Base-by-base conservation (phyloP, 257 asterid genomes). In the Jacaranda mimosifolia region DNA sequence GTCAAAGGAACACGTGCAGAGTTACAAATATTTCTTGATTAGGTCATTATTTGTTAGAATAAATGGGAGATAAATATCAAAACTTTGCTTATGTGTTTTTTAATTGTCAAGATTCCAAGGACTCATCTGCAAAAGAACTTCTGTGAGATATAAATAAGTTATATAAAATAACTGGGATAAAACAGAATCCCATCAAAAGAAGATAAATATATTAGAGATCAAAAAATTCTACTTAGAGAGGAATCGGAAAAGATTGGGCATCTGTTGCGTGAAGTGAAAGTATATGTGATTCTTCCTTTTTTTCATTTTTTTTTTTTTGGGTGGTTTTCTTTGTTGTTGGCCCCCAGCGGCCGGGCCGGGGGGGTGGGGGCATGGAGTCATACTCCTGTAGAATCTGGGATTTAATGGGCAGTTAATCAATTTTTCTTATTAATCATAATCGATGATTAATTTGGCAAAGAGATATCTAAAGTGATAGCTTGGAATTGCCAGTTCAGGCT, bases 371-470 rank as follows among this genome's bases (percentile, higher is more conserved):
- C n/a, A n/a, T n/a, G n/a, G n/a, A n/a, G n/a, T n/a, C n/a, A n/a
- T 49, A 15, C 74, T 21, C 32, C 60, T 26, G 32, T 58, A 75
- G 18, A 43, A 75, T 56, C 63, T 39, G 36, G 35, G 35, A 39
- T 12, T 57, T 13, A 18, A 17, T 17, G 38, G 63, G 43, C 11
- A 38, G 63, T 48, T 60, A 12, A 18, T 38, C 45, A 42, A 77
- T 63, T 57, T 68, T 39, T 19, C 35, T 4, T 53, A n/a, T 26
- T 26, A 43, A 55, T 35, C 43, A 38, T 3, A 7, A 57, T 45
- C n/a, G 55, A 9, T 77, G 35, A 69, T 46, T 69, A 69, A n/a
- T 8, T 70, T 59, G 26, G 57, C 7, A 68, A 45, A 5, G 53
- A 53, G 42, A 60, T 71, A 35, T 38, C 49, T 9, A 17, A 40